Conservation (phyloP, 805 yeast species). For the Saccharomyces kudriavzevii region DNA sequence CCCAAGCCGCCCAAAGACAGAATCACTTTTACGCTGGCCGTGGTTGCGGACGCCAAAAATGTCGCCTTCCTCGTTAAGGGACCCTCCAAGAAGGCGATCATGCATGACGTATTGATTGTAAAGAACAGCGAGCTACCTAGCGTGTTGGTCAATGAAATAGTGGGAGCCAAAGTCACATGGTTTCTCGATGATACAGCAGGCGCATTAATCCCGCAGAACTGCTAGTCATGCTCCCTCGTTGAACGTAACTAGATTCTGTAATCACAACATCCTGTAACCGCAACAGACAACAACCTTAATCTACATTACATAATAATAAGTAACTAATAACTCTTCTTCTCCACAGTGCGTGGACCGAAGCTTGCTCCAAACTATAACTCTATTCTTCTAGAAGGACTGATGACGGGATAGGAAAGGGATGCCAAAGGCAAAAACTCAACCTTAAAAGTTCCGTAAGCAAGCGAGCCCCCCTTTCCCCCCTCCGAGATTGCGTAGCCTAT, state of each 20-base stretch:
- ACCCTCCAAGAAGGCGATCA: constrained; percentile 62
- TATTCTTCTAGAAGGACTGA: not conserved
- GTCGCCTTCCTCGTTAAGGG: constrained; percentile 85
- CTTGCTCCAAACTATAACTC: not conserved
- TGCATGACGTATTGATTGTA: constrained; percentile 56
- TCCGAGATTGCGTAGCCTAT: not conserved
- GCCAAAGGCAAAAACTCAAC: not conserved
- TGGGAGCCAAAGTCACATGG: constrained; percentile 56
- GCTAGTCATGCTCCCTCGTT: not conserved
- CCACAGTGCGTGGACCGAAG: not conserved
- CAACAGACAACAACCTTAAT: not conserved
- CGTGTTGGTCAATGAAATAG: constrained; percentile 56
- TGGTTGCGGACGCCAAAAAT: constrained; percentile 36
- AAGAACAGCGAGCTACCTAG: constrained; percentile 50
- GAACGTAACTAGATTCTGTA: not conserved
- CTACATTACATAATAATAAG: not conserved
- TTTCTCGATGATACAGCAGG: constrained; percentile 74
- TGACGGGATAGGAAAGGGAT: not conserved
- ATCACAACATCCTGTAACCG: not conserved
- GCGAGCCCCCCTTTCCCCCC: not conserved
- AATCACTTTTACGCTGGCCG: constrained; percentile 76
- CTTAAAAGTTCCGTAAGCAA: not conserved
- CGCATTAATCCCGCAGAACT: constrained; percentile 39
- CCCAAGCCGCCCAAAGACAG: constrained; percentile 90
- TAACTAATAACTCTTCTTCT: not conserved